Base-by-base conservation (phyloP, 306 rosid species). In the Cucumis cinereus region DNA sequence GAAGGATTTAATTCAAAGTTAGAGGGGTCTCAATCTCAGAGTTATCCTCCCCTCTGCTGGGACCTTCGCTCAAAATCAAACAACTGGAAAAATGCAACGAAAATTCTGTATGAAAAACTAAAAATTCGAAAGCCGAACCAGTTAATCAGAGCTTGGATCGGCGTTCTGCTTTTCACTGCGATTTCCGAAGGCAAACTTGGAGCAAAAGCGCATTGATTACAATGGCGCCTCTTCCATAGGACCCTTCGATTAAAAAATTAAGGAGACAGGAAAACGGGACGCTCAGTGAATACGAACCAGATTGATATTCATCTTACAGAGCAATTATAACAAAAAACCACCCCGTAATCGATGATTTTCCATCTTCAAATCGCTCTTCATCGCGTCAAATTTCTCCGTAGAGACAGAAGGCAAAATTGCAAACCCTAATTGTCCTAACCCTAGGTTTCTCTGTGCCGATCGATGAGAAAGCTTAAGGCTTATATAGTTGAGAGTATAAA, bases 251-350 rank as follows among this genome's bases (percentile, higher is more conserved):
- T 52, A 5, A 6, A 15, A 49, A 1, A 2, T 6, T 2, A 6
- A 8, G 3, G 6, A 7, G 4, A 7, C 10, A 30, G 33, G 49
- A 58, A 5, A 0, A 26, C 38, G 7, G 10, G 89, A 92, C 85
- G 97, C 97, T 91, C 99, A 75, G 97, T 82, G 99, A 94, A 94
- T 94, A 92, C 99, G 92, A 94, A 94, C 95, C 99, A 74, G 83
- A 6, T 26, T 60, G 16, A 53, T 52, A 60, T 82, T 94, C 98
- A 91, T 87, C n/a, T 84, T 88, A 89, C 96, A 2, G 77, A 33
- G 43, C 14, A 69, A 76, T 33, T 82, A 52, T 59, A 1, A 40
- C 43, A 8, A 40, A 10, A 4, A 71, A 74, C 63, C 30, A 55
- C 57, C 62, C 68, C 20, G 83, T 87, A 90, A 91, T 94, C 97